Conservation (phyloP, 2,329 filamentous ascomycete genomes). For the Arthrobotrys conoides region DNA sequence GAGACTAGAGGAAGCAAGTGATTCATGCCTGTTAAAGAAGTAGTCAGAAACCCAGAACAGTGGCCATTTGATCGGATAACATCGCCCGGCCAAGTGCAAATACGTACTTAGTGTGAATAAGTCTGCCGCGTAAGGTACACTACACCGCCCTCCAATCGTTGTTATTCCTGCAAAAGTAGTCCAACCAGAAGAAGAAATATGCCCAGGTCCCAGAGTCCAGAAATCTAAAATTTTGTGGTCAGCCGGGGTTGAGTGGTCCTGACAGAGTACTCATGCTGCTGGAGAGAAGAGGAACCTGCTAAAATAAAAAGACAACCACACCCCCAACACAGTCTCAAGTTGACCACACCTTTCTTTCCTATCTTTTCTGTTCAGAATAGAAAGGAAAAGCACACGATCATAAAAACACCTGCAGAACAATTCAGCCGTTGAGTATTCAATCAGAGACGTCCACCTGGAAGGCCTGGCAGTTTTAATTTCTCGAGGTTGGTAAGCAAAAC, state of each 20-base stretch:
- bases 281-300: constrained; percentile 14
- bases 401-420: constrained; percentile 4
- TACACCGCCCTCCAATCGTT: constrained; percentile 50
- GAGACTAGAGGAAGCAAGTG: constrained; percentile 13
- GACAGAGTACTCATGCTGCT: too few relatives aligned
- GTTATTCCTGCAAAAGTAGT: constrained; percentile 2
- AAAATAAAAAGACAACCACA: constrained; percentile 58
- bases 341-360: constrained; percentile 31
- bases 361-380: constrained; percentile 11
- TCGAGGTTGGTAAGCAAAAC: constrained; percentile 29
- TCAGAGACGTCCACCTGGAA: not conserved
- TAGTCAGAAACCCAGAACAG: not conserved
- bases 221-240: constrained; percentile 41
- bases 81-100: constrained; percentile 19
- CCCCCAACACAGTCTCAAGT: constrained; percentile 47
- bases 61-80: constrained; percentile 39
- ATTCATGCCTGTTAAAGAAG: constrained; percentile 41
- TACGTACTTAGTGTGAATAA: not conserved
- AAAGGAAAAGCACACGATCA: constrained; percentile 18
- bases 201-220: not conserved
- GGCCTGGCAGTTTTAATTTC: constrained; percentile 24
- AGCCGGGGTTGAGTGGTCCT: constrained; percentile 30
- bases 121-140: constrained; percentile 54
- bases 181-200: constrained; percentile 45
- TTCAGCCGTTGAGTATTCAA: not conserved